Evolutionary conservation across 1,284 basidiomycete genomes (phyloP), one percentile per base, ranked within the genome.

Genomic region (Pseudozyma tsukubaensis): DNA sequence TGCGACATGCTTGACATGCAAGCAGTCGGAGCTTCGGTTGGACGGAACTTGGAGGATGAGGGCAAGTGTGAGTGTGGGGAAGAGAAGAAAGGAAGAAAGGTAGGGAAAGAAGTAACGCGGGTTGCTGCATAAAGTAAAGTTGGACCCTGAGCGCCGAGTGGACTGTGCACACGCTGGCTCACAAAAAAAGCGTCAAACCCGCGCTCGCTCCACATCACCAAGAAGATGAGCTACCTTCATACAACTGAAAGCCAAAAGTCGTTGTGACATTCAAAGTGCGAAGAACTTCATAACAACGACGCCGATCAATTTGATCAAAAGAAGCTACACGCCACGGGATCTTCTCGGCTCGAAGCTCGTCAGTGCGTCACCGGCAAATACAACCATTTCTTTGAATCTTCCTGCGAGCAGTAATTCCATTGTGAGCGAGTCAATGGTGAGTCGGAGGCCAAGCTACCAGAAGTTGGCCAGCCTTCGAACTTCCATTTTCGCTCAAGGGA

Each of bases 111-210:
- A 4, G 16, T 2, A n/a, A 29, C 24, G 24, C 24, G 24, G 24
- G 11, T 16, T 21, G 45, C 37, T 52, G 50, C 29, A 52, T 52
- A 11, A 52, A 51, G 37, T 19, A 2, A 43, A 18, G 16, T n/a
- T 52, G 50, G 50, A 52, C 50, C 50, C 50, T 52, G 37, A 39
- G 37, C 3, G 7, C 13, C 5, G 50, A 35, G 14, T 52, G 50
- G 39, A 54, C 59, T 42, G 50, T 53, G 58, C 44, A 18, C 58
- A 42, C 12, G 42, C 24, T 45, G 19, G 1, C 13, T 29, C 50
- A 50, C 39, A 50, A 53, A 29, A 29, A 29, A 29, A 29, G 24
- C 37, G 36, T 34, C 7, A 19, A 24, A 29, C 21, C 24, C 32
- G 18, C 34, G 16, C 34, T 50, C 49, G 16, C 50, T 36, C 35